These are phyloP conservation scores for Geosiphon pyriformis DNA, from an alignment of 192 early-diverging fungal genomes.

Conservation along the genomic window DNA sequence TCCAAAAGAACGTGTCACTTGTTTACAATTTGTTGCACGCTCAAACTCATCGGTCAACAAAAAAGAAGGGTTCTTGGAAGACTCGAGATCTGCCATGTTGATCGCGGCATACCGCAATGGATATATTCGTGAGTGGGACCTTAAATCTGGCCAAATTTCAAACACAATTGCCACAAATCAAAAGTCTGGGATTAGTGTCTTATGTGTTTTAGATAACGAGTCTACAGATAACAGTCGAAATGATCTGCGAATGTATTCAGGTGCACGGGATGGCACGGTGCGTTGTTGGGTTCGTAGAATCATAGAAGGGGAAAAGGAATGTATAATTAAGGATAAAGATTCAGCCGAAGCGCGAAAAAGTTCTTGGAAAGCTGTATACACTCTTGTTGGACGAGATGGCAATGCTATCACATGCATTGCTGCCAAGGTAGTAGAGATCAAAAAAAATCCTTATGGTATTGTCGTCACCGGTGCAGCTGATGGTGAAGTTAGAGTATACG, in stretches of 20 bases:
- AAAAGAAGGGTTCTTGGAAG: too few relatives aligned
- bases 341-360: neutral
- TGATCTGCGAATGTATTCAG: constrained; percentile 1
- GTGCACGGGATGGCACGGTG: constrained; percentile 22
- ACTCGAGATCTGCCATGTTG: neutral
- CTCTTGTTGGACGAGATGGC: neutral
- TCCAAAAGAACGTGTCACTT: constrained; percentile 15
- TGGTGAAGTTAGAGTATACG: constrained; percentile 19
- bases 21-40: constrained; percentile 11
- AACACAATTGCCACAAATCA: constrained; percentile 21
- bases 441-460: constrained; percentile 2
- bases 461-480: constrained; percentile 17
- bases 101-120: constrained; percentile 17
- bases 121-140: constrained; percentile 22
- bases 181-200: constrained; percentile 17
- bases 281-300: constrained; percentile 13
- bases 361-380: constrained; percentile 19
- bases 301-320: neutral
- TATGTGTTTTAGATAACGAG: constrained; percentile 8
- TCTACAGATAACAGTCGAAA: neutral
- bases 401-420: constrained; percentile 20
- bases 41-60: neutral
- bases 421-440: constrained; percentile 10
- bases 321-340: neutral
- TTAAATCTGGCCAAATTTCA: constrained; percentile 8